phyloP scores from a whole-genome alignment of 2,329 filamentous ascomycete species.

The Macroventuria anomochaeta region DNA sequence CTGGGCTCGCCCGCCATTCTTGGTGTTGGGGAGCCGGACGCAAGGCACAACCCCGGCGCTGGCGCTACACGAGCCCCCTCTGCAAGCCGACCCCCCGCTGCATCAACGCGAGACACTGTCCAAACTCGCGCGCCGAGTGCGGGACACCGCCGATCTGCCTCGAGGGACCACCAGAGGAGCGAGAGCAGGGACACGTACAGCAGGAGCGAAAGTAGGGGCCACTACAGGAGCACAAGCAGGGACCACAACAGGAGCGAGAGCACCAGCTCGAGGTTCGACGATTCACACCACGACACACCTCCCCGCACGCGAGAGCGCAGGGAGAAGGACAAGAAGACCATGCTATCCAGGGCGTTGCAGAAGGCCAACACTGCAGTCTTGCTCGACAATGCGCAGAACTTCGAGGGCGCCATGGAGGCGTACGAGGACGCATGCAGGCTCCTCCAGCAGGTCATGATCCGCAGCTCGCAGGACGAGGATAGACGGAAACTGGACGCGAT shows the following conservation, averaged over 20 bases:
- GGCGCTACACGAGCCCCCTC: constrained; percentile 31
- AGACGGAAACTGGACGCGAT: constrained; percentile 91
- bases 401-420: constrained; percentile 86
- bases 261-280: constrained; percentile 43
- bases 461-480: constrained; percentile 85
- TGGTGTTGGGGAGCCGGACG: constrained; percentile 38
- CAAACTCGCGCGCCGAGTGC: constrained; percentile 33
- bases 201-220: constrained; percentile 35
- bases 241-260: constrained; percentile 40
- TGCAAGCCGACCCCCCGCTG: constrained; percentile 29
- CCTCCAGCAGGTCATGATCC: constrained; percentile 83
- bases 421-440: constrained; percentile 91
- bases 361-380: constrained; percentile 96
- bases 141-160: constrained; percentile 25
- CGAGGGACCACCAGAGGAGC: constrained; percentile 24
- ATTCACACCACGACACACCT: constrained; percentile 39
- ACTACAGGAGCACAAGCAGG: constrained; percentile 27
- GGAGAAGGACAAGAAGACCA: constrained; percentile 76
- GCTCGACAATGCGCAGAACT: constrained; percentile 94
- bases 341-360: constrained; percentile 93
- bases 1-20: constrained; percentile 46
- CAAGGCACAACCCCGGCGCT: constrained; percentile 34
- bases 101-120: constrained; percentile 26
- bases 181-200: constrained; percentile 25
- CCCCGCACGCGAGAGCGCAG: constrained; percentile 52